Conservation (phyloP, 1,139 yeast genomes). For the Candida gigantensis region DNA sequence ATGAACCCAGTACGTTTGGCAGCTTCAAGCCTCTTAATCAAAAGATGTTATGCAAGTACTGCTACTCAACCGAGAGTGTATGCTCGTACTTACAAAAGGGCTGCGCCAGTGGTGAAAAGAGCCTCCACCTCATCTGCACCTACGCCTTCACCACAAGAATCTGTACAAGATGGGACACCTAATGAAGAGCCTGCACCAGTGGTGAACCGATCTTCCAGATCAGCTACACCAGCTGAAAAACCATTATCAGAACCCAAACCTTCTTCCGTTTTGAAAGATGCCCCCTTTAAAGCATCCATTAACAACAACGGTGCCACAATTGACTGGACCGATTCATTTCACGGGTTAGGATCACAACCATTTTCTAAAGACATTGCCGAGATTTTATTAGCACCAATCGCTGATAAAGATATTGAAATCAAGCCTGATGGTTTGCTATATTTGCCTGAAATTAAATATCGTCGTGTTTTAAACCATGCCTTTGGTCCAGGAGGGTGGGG, state of each 20-base stretch:
- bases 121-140: conserved; percentile 2
- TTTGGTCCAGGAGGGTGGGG: conserved; percentile 99
- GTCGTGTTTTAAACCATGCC: conserved; percentile 82
- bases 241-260: conserved; percentile 2
- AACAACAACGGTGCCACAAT: conserved; percentile 15
- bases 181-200: conserved; percentile 3
- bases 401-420: conserved; percentile 77
- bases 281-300: conserved; percentile 10
- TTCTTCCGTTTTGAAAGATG: conserved; percentile 18
- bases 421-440: conserved; percentile 94
- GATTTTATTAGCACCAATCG: conserved; percentile 59
- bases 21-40: neutral
- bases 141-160: conserved; percentile 4
- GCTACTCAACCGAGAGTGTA: conserved; percentile 1
- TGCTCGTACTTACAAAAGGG: conserved; percentile 8
- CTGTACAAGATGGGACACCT: neutral
- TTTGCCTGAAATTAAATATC: conserved; percentile 90
- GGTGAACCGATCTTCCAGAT: too few relatives aligned
- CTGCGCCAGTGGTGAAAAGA: conserved; percentile 12
- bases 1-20: conserved; percentile 2
- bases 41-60: conserved; percentile 1
- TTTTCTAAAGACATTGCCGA: conserved; percentile 64
- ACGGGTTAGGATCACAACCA: conserved; percentile 79
- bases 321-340: conserved; percentile 77
- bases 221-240: neutral